Percentiles rank a stretch among this genome's conserved stretches.
phyloP scores from a whole-genome alignment of 768 basidiomycete species.

The Hirschioporus abietinus region DNA sequence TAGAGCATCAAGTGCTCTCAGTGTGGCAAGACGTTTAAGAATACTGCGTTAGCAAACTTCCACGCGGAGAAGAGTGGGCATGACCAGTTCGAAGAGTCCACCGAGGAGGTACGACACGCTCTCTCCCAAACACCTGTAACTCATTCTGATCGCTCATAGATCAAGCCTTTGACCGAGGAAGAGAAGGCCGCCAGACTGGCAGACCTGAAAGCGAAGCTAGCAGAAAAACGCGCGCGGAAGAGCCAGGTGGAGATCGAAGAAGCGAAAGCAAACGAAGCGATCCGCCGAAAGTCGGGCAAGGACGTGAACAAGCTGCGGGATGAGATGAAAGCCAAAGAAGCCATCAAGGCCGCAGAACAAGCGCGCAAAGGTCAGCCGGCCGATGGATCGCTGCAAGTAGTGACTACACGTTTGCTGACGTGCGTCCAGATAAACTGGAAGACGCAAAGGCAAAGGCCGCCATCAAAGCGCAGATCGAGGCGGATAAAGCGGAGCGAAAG shows the following conservation, averaged over 20 bases:
- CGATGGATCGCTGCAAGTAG: not conserved
- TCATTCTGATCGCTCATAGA: constrained; percentile 33
- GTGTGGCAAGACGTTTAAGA: constrained; percentile 83
- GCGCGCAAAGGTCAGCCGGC: constrained; percentile 63
- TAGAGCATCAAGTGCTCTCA: constrained; percentile 81
- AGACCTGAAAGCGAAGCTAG: constrained; percentile 76
- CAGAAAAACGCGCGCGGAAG: constrained; percentile 71
- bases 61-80: constrained; percentile 96
- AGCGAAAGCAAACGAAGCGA: constrained; percentile 63
- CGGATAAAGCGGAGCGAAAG: constrained; percentile 84
- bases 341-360: constrained; percentile 76
- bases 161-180: constrained; percentile 93
- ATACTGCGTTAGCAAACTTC: constrained; percentile 83
- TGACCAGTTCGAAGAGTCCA: constrained; percentile 92
- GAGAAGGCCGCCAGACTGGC: constrained; percentile 79
- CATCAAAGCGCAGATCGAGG: constrained; percentile 91
- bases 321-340: constrained; percentile 71
- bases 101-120: constrained; percentile 76
- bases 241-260: constrained; percentile 71
- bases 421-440: constrained; percentile 71
- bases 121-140: no score
- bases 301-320: constrained; percentile 72
- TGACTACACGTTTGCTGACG: not conserved
- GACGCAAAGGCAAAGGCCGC: constrained; percentile 83
- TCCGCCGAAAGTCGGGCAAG: constrained; percentile 86